Evolutionary conservation across 2,329 filamentous ascomycete genomes (phyloP).

Genomic region (Didymosphaeria variabile): DNA sequence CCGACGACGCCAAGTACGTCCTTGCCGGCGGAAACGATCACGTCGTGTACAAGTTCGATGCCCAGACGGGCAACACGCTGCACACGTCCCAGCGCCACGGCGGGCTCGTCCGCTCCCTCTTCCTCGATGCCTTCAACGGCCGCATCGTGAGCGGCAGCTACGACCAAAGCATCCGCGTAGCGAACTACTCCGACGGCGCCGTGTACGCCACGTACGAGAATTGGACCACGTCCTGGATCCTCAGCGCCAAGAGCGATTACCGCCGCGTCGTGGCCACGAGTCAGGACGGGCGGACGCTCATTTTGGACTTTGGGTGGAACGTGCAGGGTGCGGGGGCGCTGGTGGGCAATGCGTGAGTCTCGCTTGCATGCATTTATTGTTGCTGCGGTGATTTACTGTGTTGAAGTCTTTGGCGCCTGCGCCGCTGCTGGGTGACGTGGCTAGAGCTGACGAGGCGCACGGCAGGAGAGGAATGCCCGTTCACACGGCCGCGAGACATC

Average conservation of each 20-base stretch:
- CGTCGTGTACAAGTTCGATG: conserved; percentile 95
- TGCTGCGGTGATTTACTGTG: neutral
- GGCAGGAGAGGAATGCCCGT: conserved; percentile 1
- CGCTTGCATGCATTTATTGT: neutral
- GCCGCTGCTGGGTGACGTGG: neutral
- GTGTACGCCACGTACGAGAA: conserved; percentile 86
- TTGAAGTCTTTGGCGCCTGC: neutral
- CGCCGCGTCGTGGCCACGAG: conserved; percentile 92
- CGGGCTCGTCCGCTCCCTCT: conserved; percentile 85
- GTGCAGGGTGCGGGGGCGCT: conserved; percentile 63
- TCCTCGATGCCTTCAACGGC: conserved; percentile 86
- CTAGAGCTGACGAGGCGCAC: neutral
- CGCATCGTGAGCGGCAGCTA: conserved; percentile 92
- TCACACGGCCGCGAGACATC: neutral
- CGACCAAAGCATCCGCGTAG: conserved; percentile 94
- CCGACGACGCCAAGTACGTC: conserved; percentile 91
- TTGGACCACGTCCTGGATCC: conserved; percentile 96
- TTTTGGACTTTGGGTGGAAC: conserved; percentile 86
- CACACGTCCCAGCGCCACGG: conserved; percentile 83
- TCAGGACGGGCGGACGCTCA: conserved; percentile 89
- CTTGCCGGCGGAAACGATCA: conserved; percentile 95
- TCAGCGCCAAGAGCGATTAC: conserved; percentile 96
- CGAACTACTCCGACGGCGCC: conserved; percentile 82
- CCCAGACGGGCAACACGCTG: conserved; percentile 85
- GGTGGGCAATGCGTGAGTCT: conserved; percentile 20